A percentile compares a stretch with the other conserved stretches of the same genome.
These are phyloP conservation scores for Yamadazyma triangularis DNA, from an alignment of 1,139 yeast genomes.

Conservation along the genomic window DNA sequence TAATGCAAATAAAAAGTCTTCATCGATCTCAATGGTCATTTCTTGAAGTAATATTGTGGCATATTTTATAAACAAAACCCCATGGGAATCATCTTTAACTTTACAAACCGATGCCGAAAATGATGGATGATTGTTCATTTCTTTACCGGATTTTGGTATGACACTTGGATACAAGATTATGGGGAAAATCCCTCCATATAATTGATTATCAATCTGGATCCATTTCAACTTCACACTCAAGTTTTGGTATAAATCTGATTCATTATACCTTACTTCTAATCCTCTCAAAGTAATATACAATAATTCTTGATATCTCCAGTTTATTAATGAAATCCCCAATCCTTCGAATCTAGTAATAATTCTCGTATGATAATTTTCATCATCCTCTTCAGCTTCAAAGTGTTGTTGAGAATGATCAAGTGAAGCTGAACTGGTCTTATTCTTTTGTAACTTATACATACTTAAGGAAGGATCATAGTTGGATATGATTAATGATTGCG, in stretches of 20 bases:
- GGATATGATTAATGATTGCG: slow-evolving; percentile 80
- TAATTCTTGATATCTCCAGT: slow-evolving; percentile 66
- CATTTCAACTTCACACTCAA: slow-evolving; percentile 80
- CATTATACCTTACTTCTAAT: slow-evolving; percentile 73
- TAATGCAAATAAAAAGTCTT: slow-evolving; percentile 81
- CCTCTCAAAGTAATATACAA: slow-evolving; percentile 81
- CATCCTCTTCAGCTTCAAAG: slow-evolving; percentile 64
- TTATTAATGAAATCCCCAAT: slow-evolving; percentile 80
- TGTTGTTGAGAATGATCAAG: slow-evolving; percentile 33
- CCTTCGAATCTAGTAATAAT: slow-evolving; percentile 75
- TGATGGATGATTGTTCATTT: slow-evolving; percentile 86
- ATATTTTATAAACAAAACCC: slow-evolving; percentile 84
- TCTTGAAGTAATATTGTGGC: slow-evolving; percentile 89
- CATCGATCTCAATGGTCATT: slow-evolving; percentile 88
- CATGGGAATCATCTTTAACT: slow-evolving; percentile 86
- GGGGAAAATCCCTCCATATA: slow-evolving; percentile 86
- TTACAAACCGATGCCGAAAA: slow-evolving; percentile 80
- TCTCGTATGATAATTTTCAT: slow-evolving; percentile 62
- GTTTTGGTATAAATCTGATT: slow-evolving; percentile 80
- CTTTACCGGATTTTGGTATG: slow-evolving; percentile 79
- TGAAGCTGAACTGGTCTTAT: slow-evolving; percentile 23
- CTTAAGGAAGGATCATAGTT: slow-evolving; percentile 77
- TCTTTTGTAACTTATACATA: slow-evolving; percentile 56
- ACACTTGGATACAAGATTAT: slow-evolving; percentile 89
- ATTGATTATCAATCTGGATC: slow-evolving; percentile 91